Evolutionary conservation across 2,329 filamentous ascomycete species (phyloP).

Genomic region (Fusarium sp.): DNA sequence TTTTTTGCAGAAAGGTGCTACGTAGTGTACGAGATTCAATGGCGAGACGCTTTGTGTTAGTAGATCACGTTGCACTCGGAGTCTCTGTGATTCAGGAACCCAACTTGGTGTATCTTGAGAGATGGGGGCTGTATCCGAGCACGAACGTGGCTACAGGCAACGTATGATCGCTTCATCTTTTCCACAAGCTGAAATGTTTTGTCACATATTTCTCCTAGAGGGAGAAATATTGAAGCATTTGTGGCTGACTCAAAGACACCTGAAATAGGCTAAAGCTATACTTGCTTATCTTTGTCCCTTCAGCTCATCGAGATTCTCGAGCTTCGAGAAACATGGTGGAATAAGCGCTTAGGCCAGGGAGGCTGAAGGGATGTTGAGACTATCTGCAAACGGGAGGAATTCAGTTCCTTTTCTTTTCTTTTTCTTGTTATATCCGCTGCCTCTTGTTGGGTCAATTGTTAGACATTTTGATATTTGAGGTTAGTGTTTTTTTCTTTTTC

Average conservation of each 20-base stretch:
- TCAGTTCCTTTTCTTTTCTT: neutral
- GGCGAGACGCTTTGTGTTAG: conserved; percentile 16
- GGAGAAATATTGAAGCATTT: conserved; percentile 13
- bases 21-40: conserved; percentile 32
- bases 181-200: conserved; percentile 9
- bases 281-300: conserved; percentile 13
- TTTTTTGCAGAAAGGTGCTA: conserved; percentile 28
- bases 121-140: neutral
- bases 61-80: conserved; percentile 31
- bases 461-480: neutral
- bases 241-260: conserved; percentile 36
- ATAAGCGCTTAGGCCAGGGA: conserved; percentile 2
- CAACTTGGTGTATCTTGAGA: neutral
- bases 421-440: conserved; percentile 1
- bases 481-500: neutral
- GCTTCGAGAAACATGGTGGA: conserved; percentile 35
- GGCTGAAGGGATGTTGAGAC: neutral
- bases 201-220: conserved; percentile 29
- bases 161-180: conserved; percentile 9
- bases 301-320: conserved; percentile 11
- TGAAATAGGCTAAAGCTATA: conserved; percentile 12
- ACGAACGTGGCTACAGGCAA: neutral
- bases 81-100: conserved; percentile 15
- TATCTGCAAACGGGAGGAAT: neutral
- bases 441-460: neutral